Conservation (phyloP, 148 eudicot species). For the Talinum fruticosum region DNA sequence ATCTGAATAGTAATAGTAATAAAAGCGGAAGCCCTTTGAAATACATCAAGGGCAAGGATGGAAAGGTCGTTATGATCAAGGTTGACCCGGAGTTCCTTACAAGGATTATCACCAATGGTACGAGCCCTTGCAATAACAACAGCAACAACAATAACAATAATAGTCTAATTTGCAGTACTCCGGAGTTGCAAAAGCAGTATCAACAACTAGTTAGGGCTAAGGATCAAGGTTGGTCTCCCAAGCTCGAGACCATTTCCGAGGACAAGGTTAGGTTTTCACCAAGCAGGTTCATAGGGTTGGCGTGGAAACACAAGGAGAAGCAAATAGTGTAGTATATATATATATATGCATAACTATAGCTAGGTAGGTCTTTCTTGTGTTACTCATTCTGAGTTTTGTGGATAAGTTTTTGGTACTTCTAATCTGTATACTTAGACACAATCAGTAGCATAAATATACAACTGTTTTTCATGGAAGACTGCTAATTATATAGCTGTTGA, state of each 20-base stretch:
- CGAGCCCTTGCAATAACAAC: not conserved
- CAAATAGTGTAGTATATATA: not conserved
- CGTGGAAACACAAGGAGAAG: conserved; percentile 40
- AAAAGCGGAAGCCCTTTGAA: conserved; percentile 46
- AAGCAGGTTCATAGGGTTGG: conserved; percentile 45
- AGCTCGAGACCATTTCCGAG: conserved; percentile 68
- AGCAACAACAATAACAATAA: not conserved
- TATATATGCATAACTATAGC: too few species aligned
- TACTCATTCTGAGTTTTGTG: not conserved
- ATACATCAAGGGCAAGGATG: conserved; percentile 60
- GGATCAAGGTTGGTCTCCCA: conserved; percentile 72
- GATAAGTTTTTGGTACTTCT: not conserved
- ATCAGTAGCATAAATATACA: not conserved
- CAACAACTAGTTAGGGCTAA: conserved; percentile 58
- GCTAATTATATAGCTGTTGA: too few species aligned
- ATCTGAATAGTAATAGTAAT: conserved; percentile 4
- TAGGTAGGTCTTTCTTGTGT: too few species aligned
- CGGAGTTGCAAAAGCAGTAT: conserved; percentile 73
- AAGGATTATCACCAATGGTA: conserved; percentile 28
- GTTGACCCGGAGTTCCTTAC: conserved; percentile 59
- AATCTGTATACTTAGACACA: not conserved
- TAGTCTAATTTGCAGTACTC: conserved; percentile 58
- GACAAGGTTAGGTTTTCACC: conserved; percentile 59
- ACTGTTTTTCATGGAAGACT: too few species aligned
- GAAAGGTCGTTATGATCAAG: conserved; percentile 59